Percentiles rank a stretch among this genome's conserved stretches.
Evolutionary conservation across 73 alveolate genomes (phyloP).

Genomic region (Tetrahymena malaccensis): DNA sequence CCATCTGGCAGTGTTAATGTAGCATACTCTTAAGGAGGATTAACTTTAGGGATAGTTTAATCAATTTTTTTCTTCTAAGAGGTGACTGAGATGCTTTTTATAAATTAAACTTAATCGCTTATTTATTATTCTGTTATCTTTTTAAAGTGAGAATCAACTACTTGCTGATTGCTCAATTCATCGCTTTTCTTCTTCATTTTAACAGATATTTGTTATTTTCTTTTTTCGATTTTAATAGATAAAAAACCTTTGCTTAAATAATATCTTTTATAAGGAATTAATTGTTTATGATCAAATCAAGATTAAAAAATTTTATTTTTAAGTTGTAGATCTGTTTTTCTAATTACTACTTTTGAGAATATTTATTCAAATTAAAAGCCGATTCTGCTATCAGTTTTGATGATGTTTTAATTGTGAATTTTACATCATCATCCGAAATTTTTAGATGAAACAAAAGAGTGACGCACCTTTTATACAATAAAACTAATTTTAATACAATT

Average conservation of each 20-base stretch:
- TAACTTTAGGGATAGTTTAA: constrained; percentile 7
- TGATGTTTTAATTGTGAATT: neutral
- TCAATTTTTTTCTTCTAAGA: constrained; percentile 16
- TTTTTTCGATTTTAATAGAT: neutral
- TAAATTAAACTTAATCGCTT: neutral
- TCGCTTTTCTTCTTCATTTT: neutral
- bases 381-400: neutral
- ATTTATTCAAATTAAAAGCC: neutral
- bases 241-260: neutral
- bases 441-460: neutral
- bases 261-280: neutral
- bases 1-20: constrained; percentile 67
- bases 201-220: neutral
- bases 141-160: neutral
- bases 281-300: neutral
- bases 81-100: neutral
- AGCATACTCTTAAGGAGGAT: constrained; percentile 23
- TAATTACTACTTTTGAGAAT: neutral
- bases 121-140: neutral
- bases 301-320: neutral
- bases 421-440: neutral
- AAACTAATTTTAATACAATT: neutral
- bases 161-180: neutral
- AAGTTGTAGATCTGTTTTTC: neutral
- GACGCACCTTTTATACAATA: neutral